These are phyloP conservation scores for Pichia occidentalis DNA, from an alignment of 805 yeast genomes.

Conservation along the genomic window DNA sequence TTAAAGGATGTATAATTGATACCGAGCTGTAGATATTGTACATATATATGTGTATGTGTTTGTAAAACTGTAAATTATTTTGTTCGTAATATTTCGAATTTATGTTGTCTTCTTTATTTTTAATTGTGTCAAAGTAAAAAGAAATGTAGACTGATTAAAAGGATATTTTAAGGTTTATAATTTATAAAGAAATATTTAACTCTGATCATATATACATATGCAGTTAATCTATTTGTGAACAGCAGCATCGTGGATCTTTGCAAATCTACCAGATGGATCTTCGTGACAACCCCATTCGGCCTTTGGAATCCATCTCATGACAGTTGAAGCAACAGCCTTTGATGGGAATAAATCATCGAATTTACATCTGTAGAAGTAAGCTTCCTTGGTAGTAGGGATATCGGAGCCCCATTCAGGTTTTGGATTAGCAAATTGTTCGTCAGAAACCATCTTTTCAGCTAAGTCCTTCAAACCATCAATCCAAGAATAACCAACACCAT, in stretches of 20 bases:
- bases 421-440: constrained; percentile 85
- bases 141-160: no score
- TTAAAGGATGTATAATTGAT: constrained; percentile 50
- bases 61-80: no score
- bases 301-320: constrained; percentile 99
- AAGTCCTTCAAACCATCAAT: constrained; percentile 95
- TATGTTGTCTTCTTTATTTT: no score
- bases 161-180: no score
- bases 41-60: no score
- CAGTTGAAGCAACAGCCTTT: constrained; percentile 90
- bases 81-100: no score
- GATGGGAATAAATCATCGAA: constrained; percentile 90
- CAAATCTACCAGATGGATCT: constrained; percentile 97
- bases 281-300: constrained; percentile 99
- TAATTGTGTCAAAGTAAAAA: no score
- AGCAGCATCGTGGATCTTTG: constrained; percentile 77
- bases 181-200: no score
- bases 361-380: constrained; percentile 97
- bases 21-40: constrained; percentile 14
- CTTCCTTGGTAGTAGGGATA: constrained; percentile 95
- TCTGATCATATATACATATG: no score
- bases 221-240: constrained; percentile 29
- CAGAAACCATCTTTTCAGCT: constrained; percentile 79
- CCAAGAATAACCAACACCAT: constrained; percentile 99
- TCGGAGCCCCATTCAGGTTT: constrained; percentile 96